Evolutionary conservation across 805 yeast species (phyloP).

Genomic region (Kuraishia ogatae): DNA sequence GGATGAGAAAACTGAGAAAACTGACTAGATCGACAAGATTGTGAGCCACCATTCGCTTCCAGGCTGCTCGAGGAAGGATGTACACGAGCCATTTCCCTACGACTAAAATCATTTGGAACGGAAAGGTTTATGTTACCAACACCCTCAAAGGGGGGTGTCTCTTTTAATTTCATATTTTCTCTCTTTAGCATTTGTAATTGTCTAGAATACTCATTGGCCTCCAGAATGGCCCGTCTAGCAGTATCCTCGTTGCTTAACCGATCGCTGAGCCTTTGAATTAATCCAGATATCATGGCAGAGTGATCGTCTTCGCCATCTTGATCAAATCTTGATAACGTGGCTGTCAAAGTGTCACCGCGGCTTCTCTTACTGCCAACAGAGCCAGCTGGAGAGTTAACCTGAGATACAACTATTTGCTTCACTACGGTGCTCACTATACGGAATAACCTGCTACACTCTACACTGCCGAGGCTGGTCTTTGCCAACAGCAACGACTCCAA

Average conservation of each 20-base stretch:
- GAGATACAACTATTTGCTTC: neutral
- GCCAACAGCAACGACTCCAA: neutral
- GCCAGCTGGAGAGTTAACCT: slow-evolving; percentile 8
- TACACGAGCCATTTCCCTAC: neutral
- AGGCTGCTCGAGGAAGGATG: slow-evolving; percentile 6
- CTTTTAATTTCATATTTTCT: slow-evolving; percentile 13
- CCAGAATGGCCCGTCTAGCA: slow-evolving; percentile 57
- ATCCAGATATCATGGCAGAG: neutral
- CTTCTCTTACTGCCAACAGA: slow-evolving; percentile 11
- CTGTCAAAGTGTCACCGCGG: slow-evolving; percentile 25
- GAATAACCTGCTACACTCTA: neutral
- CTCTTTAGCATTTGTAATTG: slow-evolving; percentile 7
- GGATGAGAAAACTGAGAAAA: neutral
- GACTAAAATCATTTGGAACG: neutral
- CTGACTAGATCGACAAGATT: no score
- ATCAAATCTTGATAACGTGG: no score
- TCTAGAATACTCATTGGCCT: slow-evolving; percentile 43
- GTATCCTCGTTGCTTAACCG: slow-evolving; percentile 67
- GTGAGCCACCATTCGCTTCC: no score
- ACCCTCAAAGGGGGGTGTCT: slow-evolving; percentile 6
- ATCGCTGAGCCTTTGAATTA: slow-evolving; percentile 50
- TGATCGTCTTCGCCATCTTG: neutral
- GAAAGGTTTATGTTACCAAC: slow-evolving; percentile 7
- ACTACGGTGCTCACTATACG: neutral
- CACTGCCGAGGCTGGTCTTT: neutral